Evolutionary conservation across 2,329 filamentous ascomycete species (phyloP), one percentile per base, ranked within the genome.

Genomic region (Alternaria infectoria): DNA sequence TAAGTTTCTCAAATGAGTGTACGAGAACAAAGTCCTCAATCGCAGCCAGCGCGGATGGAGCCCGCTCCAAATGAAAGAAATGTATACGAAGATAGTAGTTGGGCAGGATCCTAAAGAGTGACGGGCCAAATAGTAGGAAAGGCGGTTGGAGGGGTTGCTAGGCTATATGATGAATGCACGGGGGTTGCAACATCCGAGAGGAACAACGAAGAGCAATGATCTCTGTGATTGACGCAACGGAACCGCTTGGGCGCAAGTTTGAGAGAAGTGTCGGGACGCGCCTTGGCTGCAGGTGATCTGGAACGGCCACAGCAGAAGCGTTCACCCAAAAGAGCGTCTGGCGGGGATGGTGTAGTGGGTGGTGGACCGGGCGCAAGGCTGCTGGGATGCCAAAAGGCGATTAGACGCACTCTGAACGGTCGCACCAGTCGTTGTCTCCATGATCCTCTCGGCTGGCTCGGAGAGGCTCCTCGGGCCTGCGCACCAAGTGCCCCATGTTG

Each of bases 211-310:
- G 69, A 70, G 66, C 67, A 70, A 75, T 71, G 72, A 73, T 69
- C 70, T 76, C 67, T 71, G 71, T 69, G 67, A 70, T 74, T 74
- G 74, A 75, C 70, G 73, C 76, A 78, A 75, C 72, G 73, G 74
- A 78, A 79, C 75, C 67, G 77, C 69, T 70, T 71, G 67, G 71
- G 66, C 68, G 69, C 69, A 70, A 67, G 78, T 79, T 80, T 79
- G 77, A 79, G 75, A 70, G 73, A 67, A 75, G 76, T 77, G 66
- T 77, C 77, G 74, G 68, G 75, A 78, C 69, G 74, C 70, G 77
- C 73, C 78, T 80, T 79, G 78, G 78, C 77, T 79, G 77, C 76
- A 78, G 76, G 69, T 71, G 72, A 79, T 77, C 76, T 80, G 77
- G 75, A 79, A 80, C 78, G 68, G 70, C 72, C 68, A 78, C 70